Base-by-base conservation (phyloP, 257 asterid genomes). In the Rehmannia glutinosa region DNA sequence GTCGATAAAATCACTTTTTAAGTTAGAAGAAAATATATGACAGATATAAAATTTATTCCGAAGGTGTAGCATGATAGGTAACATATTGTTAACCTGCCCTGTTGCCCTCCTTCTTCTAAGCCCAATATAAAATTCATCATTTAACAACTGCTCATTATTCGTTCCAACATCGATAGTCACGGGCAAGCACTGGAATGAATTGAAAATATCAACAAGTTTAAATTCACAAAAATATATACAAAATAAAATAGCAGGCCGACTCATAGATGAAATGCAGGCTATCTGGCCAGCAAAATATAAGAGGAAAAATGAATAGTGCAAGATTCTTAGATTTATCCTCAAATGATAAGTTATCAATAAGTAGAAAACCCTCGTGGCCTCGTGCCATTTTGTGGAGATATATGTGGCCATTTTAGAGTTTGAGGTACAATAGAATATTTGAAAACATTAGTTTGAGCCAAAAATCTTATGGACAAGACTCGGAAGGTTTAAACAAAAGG, bases 121-220 rank as follows among this genome's bases (percentile, higher is more conserved):
- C 60, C 98, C 98, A 62, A 93, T 90, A 71, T 93, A 93, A 63
- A 93, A 93, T 66, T 93, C 98, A 24, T 93, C 97, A 25, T 90
- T 78, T 68, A 93, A 64, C 80, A 93, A 69, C 64, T 77, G 70
- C 72, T 86, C 94, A 41, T 93, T 93, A 77, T 93, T 93, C 27
- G 98, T 93, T 62, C 98, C 98, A 68, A 93, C 97, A 16, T 93
- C 98, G 47, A 92, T 89, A 51, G 98, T 92, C 27, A 92, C 80
- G 1, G 98, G 98, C 80, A 92, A 76, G 76, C 98, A 92, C 98
- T 92, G 88, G 45, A 19, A 59, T 21, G 23, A 41, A 72, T 35
- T 8, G 39, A 61, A 45, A 15, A 47, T 42, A 38, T 42, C 8
- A 50, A 42, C 35, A 69, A 30, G 43, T 8, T 49, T 10, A 45